A percentile compares a stretch with the other conserved stretches of the same genome.
Conservation (phyloP, 805 yeast species). For the Candida easanensis region DNA sequence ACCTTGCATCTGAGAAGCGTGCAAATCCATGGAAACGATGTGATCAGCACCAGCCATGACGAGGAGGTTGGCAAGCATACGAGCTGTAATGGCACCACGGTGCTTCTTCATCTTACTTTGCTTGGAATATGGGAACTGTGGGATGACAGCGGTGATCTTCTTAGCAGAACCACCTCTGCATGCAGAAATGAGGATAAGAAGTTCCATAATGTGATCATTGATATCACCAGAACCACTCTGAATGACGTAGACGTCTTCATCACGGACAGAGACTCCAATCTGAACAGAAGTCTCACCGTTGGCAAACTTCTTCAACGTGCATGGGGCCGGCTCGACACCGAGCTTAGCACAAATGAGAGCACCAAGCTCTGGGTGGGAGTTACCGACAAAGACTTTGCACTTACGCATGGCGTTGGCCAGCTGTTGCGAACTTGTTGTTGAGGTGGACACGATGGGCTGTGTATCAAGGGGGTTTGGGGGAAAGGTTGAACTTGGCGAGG, state of each 20-base stretch:
- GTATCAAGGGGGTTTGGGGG: not conserved
- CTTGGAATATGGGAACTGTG: constrained; percentile 95
- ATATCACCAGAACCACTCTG: constrained; percentile 85
- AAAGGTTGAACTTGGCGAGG: not conserved
- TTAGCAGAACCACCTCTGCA: constrained; percentile 98
- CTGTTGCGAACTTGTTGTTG: constrained; percentile 6
- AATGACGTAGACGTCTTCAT: constrained; percentile 92
- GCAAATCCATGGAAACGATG: constrained; percentile 93
- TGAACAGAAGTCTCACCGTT: constrained; percentile 98
- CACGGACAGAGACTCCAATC: constrained; percentile 92
- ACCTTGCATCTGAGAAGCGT: constrained; percentile 99
- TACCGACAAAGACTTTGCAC: constrained; percentile 95
- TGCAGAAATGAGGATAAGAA: constrained; percentile 88
- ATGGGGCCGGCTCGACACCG: constrained; percentile 93
- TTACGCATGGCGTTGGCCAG: constrained; percentile 66
- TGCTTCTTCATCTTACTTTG: constrained; percentile 98
- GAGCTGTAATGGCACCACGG: constrained; percentile 97
- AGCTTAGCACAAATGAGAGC: constrained; percentile 82
- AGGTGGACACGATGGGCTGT: constrained; percentile 9
- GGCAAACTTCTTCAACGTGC: constrained; percentile 86
- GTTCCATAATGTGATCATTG: constrained; percentile 95
- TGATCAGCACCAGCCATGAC: constrained; percentile 99
- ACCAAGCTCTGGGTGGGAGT: constrained; percentile 95
- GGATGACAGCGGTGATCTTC: constrained; percentile 92
- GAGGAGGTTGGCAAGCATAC: constrained; percentile 93